Evolutionary conservation across 2,329 filamentous ascomycete species (phyloP), one percentile per base, ranked within the genome.

Genomic region (Trichoderma breve): DNA sequence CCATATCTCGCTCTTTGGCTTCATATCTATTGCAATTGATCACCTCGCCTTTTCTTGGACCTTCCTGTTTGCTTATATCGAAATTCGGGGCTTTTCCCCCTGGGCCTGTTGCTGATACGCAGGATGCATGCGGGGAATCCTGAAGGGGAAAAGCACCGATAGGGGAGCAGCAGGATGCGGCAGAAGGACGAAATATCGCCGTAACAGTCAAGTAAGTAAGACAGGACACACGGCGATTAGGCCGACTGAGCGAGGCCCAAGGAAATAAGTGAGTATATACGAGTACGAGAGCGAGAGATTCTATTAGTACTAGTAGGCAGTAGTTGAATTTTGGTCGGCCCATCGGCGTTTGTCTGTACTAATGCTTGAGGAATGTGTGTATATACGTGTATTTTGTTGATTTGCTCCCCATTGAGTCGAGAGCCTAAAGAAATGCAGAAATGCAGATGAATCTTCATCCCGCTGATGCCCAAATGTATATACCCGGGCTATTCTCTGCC

Each of bases 121-220:
- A 39, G 55, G 55, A 60, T 64, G 61, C 24, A 30, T 65, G 62
- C 43, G 43, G 62, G 63, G 62, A 53, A 30, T 18, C 43, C 28
- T 65, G 28, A 53, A 53, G 18, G 39, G 62, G 66, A 69, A 62
- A 69, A 69, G 66, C 55, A 61, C 55, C 55, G 36, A 61, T 24
- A 60, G 11, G 21, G 43, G 6, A 34, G 3, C 36, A 36, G 43
- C n/a, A 26, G n/a, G n/a, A 55, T 21, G 28, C 30, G 28, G 28
- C 43, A 34, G 47, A 66, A 34, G 21, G 15, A 57, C 12, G 12
- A 34, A 26, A 55, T 36, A 36, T 43, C 60, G 34, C 60, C 60
- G 63, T 55, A 53, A 30, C 57, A 18, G 57, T 43, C 18, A 8
- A 18, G 57, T 43, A 43, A 8, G 26, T n/a, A 51, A n/a, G 47